Conservation (phyloP, 176 grass and related monocot species). For the Saccharum officinarum region DNA sequence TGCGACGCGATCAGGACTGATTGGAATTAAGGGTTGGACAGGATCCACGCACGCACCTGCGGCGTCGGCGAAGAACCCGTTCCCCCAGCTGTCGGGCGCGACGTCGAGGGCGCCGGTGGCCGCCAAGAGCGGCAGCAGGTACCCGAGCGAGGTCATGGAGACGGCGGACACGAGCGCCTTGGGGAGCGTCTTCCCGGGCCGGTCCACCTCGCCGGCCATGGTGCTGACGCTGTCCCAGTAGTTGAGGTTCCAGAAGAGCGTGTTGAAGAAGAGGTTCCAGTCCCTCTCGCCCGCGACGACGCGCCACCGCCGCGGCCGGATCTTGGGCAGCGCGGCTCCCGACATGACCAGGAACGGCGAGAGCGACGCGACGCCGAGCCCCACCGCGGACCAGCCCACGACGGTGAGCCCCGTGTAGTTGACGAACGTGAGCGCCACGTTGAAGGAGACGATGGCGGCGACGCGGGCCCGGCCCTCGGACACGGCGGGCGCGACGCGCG, state of each 20-base stretch:
- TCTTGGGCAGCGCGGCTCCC: conserved; percentile 55
- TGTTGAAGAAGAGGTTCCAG: conserved; percentile 86
- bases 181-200: conserved; percentile 63
- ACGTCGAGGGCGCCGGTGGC: conserved; percentile 61
- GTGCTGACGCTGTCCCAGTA: conserved; percentile 88
- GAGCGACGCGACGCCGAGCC: conserved; percentile 55
- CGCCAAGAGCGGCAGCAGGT: conserved; percentile 81
- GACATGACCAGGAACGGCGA: conserved; percentile 73
- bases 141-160: conserved; percentile 58
- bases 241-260: conserved; percentile 88
- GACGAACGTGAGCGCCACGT: conserved; percentile 49
- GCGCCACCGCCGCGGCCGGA: conserved; percentile 51
- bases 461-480: conserved; percentile 9
- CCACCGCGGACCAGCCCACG: conserved; percentile 69
- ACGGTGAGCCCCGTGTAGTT: conserved; percentile 73
- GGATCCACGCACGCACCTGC: conserved; percentile 48
- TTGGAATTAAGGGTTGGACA: too few relatives aligned
- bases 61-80: conserved; percentile 73
- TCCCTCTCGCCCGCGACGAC: conserved; percentile 42
- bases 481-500: conserved; percentile 51
- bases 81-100: conserved; percentile 55
- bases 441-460: conserved; percentile 56
- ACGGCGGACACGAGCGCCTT: conserved; percentile 61
- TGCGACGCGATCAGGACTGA: too few relatives aligned
- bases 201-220: conserved; percentile 82